Percentiles rank a stretch among this genome's conserved stretches.
phyloP scores from a whole-genome alignment of 2,329 filamentous ascomycete species.

The Fusarium oligoseptatum region DNA sequence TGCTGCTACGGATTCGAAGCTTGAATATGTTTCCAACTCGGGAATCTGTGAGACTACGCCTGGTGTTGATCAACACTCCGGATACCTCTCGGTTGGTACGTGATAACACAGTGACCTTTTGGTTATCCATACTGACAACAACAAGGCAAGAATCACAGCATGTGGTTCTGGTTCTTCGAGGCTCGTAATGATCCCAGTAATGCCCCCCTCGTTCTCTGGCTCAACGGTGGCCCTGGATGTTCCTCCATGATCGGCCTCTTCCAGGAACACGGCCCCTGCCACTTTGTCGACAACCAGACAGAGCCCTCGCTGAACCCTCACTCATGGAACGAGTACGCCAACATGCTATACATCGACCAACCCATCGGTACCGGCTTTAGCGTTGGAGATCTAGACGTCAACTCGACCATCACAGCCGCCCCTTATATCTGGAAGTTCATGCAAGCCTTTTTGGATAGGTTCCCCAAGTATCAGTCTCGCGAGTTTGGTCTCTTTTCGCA shows the following conservation, averaged over 20 bases:
- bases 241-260: slow-evolving; percentile 62
- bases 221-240: slow-evolving; percentile 52
- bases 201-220: slow-evolving; percentile 69
- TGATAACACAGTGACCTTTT: slow-evolving; percentile 21
- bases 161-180: slow-evolving; percentile 64
- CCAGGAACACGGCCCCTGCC: slow-evolving; percentile 82
- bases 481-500: slow-evolving; percentile 68
- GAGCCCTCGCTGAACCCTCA: slow-evolving; percentile 65
- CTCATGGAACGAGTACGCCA: slow-evolving; percentile 73
- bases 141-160: slow-evolving; percentile 44
- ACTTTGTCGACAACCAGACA: slow-evolving; percentile 62
- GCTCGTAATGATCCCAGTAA: slow-evolving; percentile 56
- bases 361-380: slow-evolving; percentile 55
- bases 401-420: slow-evolving; percentile 50
- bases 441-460: slow-evolving; percentile 73
- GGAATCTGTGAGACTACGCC: slow-evolving; percentile 68
- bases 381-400: slow-evolving; percentile 44
- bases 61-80: slow-evolving; percentile 74
- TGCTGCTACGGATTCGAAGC: slow-evolving; percentile 34
- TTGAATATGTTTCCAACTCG: slow-evolving; percentile 45
- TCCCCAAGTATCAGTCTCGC: slow-evolving; percentile 71
- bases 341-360: slow-evolving; percentile 80
- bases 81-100: slow-evolving; percentile 71
- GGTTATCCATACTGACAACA: slow-evolving; percentile 39
- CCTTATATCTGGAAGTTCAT: slow-evolving; percentile 66